Base-by-base conservation (phyloP, 1,139 yeast genomes). In the Candida sanyaensis region DNA sequence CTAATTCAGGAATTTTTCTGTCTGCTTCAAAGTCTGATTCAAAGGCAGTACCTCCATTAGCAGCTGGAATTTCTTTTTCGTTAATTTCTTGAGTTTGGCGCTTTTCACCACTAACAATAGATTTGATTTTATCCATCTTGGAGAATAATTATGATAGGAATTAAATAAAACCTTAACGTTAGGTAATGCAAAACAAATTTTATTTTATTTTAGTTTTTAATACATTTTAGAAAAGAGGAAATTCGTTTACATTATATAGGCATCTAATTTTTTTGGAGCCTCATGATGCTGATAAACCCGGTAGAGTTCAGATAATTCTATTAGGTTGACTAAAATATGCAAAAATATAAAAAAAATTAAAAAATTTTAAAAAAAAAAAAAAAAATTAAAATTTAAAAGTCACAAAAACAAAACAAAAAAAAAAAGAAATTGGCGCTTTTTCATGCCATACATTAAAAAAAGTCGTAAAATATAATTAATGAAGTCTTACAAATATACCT, bases 21-120 rank as follows among this genome's bases (percentile, higher is more conserved):
- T 60, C 62, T n/a, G 58, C 56, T 46, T 64, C 68, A 44, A 51
- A 55, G 43, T 64, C 69, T 43, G 33, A 34, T 48, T 13, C 39
- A 36, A 24, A 9, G 11, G 39, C 10, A 37, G 42, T 44, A 33
- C n/a, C 31, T 12, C n/a, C 12, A 31, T 10, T 24, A 21, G 8
- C 32, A 17, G 11, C 23, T n/a, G 7, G 38, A 30, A 9, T 40
- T 41, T 17, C 37, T 33, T 38, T 43, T 21, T 43, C 46, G 24
- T 40, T 41, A 11, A 24, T n/a, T 23, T 27, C 37, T 24, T 34
- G 36, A 5, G 24, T 11, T 32, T 6, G 37, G 24, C 33, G 17
- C 13, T 51, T 37, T 31, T 50, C 44, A 43, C 56, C 39, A 36
- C 46, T 44, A 32, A 61, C 51, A 6, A 55, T 31, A 32, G 48